Base-by-base conservation (phyloP, 306 rosid genomes). In the Quercus alba region DNA sequence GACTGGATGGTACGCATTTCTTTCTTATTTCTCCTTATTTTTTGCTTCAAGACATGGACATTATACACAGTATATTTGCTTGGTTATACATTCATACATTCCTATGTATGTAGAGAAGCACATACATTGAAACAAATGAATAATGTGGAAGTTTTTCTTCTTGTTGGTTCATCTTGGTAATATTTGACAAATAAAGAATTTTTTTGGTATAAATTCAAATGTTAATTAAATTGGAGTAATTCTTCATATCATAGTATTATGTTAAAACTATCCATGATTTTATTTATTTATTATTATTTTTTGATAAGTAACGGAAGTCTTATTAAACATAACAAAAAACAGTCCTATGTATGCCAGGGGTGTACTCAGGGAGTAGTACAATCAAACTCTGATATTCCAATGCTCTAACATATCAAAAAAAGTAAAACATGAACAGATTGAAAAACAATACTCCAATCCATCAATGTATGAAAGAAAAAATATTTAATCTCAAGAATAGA, bases 1-100 rank as follows among this genome's bases (percentile, higher is more conserved):
- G 97, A 91, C 97, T 0, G 97, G 97, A 86, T 93, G 97, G 97
- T 93, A 82, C 41, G 81, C 46, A 75, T 73, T 75, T 83, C 84
- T 74, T 71, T 75, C 72, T 74, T 77, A 57, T 46, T 11, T 21
- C 23, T 76, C 20, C 72, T 68, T 62, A 62, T 71, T 56, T 56
- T 44, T 80, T 54, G 28, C 30, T 57, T 64, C 17, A 74, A 61
- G 9, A 68, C 75, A 67, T 75, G 30, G 69, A 70, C 72, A 19
- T 33, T 20, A 33, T 3, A 19, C 17, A 33, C 52, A 4, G 19
- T 35, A 9, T 33, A 68, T 35, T 7, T 68, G 26, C 11, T 33
- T 10, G 38, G 51, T n/a, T 61, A 35, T 68, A 4, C 26, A 28
- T 26, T 28, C 41, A 4, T 63, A 63, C n/a, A 8, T 63, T 63